A percentile compares a stretch with the other conserved stretches of the same genome.
Conservation (phyloP, 2,329 filamentous ascomycete genomes). For the Talaromyces sp. region DNA sequence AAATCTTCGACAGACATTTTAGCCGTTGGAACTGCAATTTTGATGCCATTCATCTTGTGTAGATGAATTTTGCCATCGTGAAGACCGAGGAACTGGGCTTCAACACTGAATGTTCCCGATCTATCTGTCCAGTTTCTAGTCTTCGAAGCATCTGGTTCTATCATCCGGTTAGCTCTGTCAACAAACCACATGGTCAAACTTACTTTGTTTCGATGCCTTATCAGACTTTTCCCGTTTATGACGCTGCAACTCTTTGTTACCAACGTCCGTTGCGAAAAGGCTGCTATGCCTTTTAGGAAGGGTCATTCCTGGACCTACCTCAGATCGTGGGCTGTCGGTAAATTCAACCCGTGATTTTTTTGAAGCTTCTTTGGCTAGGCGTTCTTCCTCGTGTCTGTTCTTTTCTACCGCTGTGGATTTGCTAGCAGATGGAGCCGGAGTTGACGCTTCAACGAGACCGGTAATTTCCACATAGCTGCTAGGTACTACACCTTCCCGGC, state of each 20-base stretch:
- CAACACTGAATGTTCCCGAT: constrained; percentile 92
- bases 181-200: constrained; percentile 34
- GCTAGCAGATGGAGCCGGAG: constrained; percentile 54
- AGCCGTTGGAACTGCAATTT: constrained; percentile 89
- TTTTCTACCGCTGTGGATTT: constrained; percentile 69
- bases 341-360: constrained; percentile 59
- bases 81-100: constrained; percentile 91
- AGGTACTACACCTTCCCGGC: constrained; percentile 91
- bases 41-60: constrained; percentile 96
- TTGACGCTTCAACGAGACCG: constrained; percentile 53
- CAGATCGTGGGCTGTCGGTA: constrained; percentile 54
- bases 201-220: constrained; percentile 66
- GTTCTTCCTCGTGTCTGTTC: constrained; percentile 73
- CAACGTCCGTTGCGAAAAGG: constrained; percentile 63
- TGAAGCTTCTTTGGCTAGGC: constrained; percentile 75
- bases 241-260: constrained; percentile 71
- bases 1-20: constrained; percentile 97
- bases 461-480: constrained; percentile 93
- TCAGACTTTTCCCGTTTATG: constrained; percentile 66
- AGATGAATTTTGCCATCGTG: constrained; percentile 96
- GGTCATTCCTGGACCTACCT: constrained; percentile 74
- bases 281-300: constrained; percentile 78
- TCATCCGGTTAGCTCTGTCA: constrained; percentile 6
- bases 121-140: constrained; percentile 93
- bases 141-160: constrained; percentile 79